A percentile compares a stretch with the other conserved stretches of the same genome.
Evolutionary conservation across 345 rosid species (phyloP).

Genomic region (Salix arbutifolia): DNA sequence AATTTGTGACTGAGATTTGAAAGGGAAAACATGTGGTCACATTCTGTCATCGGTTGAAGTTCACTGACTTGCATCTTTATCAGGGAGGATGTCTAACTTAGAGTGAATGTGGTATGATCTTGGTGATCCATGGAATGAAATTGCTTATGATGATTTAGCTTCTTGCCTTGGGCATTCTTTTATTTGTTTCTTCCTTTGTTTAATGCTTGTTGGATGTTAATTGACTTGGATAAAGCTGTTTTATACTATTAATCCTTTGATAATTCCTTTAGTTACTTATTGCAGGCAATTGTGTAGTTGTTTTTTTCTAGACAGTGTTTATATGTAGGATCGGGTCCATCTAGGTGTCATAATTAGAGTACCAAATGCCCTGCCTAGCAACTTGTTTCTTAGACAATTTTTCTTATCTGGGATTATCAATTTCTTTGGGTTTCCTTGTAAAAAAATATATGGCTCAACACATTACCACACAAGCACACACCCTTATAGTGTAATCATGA

Average conservation of each 20-base stretch:
- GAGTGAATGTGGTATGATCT: neutral
- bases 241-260: neutral
- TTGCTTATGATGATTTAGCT: neutral
- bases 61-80: neutral
- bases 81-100: neutral
- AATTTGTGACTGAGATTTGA: neutral
- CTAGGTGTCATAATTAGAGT: neutral
- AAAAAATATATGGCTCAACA: neutral
- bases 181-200: neutral
- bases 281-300: neutral
- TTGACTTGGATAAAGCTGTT: neutral
- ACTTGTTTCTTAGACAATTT: neutral
- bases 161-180: neutral
- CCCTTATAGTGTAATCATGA: neutral
- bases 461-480: neutral
- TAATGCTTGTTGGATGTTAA: neutral
- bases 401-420: neutral
- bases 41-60: neutral
- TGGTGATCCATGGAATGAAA: neutral
- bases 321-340: neutral
- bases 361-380: neutral
- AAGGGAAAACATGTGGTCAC: neutral
- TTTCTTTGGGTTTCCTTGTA: neutral
- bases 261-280: neutral
- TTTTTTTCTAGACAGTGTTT: neutral